Evolutionary conservation across 306 rosid species (phyloP).

Genomic region (Castanospermum australe): DNA sequence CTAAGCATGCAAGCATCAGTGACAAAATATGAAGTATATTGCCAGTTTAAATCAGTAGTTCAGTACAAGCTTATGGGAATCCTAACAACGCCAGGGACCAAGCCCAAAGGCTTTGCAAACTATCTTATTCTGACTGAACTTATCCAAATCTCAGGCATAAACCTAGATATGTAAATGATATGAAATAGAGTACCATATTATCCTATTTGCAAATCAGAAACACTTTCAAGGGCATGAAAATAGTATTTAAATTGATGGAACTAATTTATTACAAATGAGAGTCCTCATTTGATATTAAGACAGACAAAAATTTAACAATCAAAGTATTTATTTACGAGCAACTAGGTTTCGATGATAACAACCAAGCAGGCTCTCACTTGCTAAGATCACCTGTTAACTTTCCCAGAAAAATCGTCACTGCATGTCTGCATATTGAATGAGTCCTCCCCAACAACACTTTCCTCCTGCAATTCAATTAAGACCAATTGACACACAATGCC

Average conservation of each 20-base stretch:
- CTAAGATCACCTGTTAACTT: conserved; percentile 98
- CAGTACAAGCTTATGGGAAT: background rate
- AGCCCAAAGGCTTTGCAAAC: background rate
- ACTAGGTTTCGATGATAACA: conserved; percentile 26
- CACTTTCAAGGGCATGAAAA: background rate
- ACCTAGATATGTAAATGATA: background rate
- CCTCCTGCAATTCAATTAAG: conserved; percentile 63
- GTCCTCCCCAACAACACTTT: conserved; percentile 50
- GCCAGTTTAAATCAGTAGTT: no score
- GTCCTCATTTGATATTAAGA: background rate
- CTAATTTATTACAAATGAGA: background rate
- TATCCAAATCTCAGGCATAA: background rate
- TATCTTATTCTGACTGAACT: background rate
- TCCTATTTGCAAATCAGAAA: background rate
- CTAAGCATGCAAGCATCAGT: background rate
- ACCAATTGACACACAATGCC: conserved; percentile 25
- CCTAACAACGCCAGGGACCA: background rate
- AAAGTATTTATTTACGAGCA: background rate
- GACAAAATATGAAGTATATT: background rate
- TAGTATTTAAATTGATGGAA: background rate
- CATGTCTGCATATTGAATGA: conserved; percentile 45
- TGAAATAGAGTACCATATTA: background rate
- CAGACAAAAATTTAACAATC: background rate
- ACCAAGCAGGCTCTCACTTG: conserved; percentile 84
- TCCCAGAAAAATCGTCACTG: conserved; percentile 54